Evolutionary conservation across 805 yeast species (phyloP).

Genomic region (Starmerella scarabaei): DNA sequence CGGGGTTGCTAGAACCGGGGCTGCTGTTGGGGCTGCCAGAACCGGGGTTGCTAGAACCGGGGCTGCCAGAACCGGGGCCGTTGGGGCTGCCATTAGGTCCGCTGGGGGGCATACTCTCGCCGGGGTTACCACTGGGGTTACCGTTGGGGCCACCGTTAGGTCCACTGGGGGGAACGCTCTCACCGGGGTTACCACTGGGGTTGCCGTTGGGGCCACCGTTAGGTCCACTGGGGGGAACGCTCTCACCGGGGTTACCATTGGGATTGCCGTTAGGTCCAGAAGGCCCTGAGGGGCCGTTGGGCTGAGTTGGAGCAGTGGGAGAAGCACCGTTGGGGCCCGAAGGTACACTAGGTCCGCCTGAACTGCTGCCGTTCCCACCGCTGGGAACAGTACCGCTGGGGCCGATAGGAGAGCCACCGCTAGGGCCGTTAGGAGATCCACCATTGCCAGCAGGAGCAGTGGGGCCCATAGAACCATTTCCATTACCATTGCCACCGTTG

Average conservation of each 20-base stretch:
- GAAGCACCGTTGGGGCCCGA: not conserved
- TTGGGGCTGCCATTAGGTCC: not conserved
- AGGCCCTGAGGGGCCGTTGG: not conserved
- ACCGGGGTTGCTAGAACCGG: not conserved
- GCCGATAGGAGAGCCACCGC: not conserved
- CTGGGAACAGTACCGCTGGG: not conserved
- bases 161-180: conserved; percentile 1
- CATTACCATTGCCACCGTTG: not conserved
- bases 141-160: not conserved
- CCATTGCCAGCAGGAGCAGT: not conserved
- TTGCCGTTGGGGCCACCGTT: not conserved
- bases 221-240: not conserved
- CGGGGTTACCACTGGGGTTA: conserved; percentile 1
- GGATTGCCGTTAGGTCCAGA: conserved; percentile 1
- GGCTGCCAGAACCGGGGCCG: not conserved
- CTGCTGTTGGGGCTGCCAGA: not conserved
- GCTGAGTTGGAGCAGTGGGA: not conserved
- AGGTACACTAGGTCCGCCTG: not conserved
- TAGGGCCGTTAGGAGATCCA: not conserved
- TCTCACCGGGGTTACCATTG: not conserved
- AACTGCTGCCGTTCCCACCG: not conserved
- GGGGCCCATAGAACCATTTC: not conserved
- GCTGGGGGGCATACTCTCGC: not conserved
- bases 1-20: not conserved
- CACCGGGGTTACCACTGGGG: not conserved